phyloP scores from a whole-genome alignment of 2,329 filamentous ascomycete genomes.

The Ilyonectria mors-panacis region DNA sequence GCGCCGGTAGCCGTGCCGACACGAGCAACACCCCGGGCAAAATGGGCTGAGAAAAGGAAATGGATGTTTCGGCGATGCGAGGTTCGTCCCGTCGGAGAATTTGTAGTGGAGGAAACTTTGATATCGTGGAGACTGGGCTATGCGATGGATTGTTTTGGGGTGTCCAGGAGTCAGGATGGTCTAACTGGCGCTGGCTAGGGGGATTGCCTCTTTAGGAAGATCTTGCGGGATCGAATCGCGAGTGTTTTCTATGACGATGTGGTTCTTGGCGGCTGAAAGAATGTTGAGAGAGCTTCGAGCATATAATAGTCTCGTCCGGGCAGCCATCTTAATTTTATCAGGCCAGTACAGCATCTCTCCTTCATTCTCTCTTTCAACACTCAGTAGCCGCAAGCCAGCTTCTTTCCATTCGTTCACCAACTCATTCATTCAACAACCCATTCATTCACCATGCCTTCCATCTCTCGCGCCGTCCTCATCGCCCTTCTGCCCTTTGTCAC shows the following conservation, averaged over 20 bases:
- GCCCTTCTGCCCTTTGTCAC: conserved; percentile 41
- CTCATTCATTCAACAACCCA: conserved; percentile 14
- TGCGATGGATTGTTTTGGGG: background rate
- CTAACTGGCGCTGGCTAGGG: conserved; percentile 9
- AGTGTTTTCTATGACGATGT: background rate
- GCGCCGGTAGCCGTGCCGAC: conserved; percentile 3
- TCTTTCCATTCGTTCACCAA: conserved; percentile 24
- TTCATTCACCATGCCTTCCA: conserved; percentile 37
- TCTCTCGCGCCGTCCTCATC: conserved; percentile 38
- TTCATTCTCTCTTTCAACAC: conserved; percentile 22
- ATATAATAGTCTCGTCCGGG: conserved; percentile 19
- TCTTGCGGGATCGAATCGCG: conserved; percentile 19
- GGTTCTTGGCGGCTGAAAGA: background rate
- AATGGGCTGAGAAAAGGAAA: conserved; percentile 11
- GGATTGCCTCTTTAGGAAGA: conserved; percentile 23
- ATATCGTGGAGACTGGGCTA: background rate
- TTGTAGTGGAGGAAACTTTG: conserved; percentile 1
- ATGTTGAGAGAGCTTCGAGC: background rate
- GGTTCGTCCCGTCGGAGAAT: conserved; percentile 21
- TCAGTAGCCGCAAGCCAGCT: conserved; percentile 21
- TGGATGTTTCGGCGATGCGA: conserved; percentile 8
- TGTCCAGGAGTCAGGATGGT: conserved; percentile 9
- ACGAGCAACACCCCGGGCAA: background rate
- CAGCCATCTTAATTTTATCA: background rate
- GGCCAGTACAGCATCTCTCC: conserved; percentile 19